phyloP scores from a whole-genome alignment of 768 basidiomycete genomes.

The Pleurotus eryngii region DNA sequence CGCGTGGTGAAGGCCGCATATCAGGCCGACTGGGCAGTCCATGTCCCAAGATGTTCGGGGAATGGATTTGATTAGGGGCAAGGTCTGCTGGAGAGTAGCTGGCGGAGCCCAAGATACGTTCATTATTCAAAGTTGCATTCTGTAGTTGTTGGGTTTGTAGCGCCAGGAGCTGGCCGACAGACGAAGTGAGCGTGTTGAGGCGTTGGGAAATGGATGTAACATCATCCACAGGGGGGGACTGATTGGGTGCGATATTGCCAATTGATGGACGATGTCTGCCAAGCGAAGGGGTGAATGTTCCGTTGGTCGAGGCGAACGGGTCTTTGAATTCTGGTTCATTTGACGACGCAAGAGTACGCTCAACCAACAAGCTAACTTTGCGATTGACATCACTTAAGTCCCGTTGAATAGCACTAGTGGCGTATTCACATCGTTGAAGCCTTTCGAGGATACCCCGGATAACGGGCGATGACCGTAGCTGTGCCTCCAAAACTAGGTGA shows the following conservation, averaged over 20 bases:
- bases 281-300: constrained; percentile 28
- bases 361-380: constrained; percentile 75
- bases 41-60: constrained; percentile 50
- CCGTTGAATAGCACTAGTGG: constrained; percentile 68
- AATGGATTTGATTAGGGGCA: constrained; percentile 42
- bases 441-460: constrained; percentile 77
- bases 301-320: constrained; percentile 59
- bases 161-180: constrained; percentile 81
- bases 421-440: constrained; percentile 65
- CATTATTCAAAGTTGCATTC: constrained; percentile 34
- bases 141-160: constrained; percentile 75
- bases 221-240: constrained; percentile 64
- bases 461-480: constrained; percentile 72
- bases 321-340: constrained; percentile 78
- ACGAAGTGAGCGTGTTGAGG: constrained; percentile 74
- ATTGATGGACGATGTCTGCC: constrained; percentile 60
- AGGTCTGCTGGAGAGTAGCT: constrained; percentile 42
- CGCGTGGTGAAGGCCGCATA: constrained; percentile 53
- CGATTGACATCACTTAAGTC: constrained; percentile 72
- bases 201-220: constrained; percentile 74
- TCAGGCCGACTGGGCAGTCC: constrained; percentile 66
- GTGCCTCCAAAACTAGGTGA: constrained; percentile 57
- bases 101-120: constrained; percentile 37
- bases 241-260: constrained; percentile 68
- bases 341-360: constrained; percentile 49